A percentile compares a stretch with the other conserved stretches of the same genome.
Conservation (phyloP, 2,329 filamentous ascomycete species). For the Ascochyta rabiei region DNA sequence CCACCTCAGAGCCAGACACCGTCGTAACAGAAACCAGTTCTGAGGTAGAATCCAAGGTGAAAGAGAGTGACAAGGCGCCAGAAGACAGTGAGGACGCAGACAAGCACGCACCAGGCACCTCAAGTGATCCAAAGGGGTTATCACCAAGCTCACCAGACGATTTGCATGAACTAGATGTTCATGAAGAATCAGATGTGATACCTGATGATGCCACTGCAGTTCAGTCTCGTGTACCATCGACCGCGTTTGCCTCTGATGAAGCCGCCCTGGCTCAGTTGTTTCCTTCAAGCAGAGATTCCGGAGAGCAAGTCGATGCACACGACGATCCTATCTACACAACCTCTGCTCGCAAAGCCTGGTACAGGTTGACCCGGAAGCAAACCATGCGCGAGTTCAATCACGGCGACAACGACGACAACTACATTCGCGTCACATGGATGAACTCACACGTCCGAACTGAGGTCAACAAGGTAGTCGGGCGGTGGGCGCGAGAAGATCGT, state of each 20-base stretch:
- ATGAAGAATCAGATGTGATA: too few species aligned
- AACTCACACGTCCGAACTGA: slow-evolving; percentile 42
- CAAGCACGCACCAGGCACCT: not conserved
- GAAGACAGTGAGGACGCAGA: not conserved
- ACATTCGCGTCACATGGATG: slow-evolving; percentile 47
- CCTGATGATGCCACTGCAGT: not conserved
- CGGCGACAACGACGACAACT: slow-evolving; percentile 43
- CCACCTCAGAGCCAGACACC: not conserved
- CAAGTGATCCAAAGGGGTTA: not conserved
- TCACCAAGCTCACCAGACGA: not conserved
- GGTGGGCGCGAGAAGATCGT: slow-evolving; percentile 48
- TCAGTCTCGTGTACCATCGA: not conserved
- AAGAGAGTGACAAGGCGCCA: not conserved
- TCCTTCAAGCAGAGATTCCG: slow-evolving; percentile 11
- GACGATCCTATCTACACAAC: slow-evolving; percentile 44
- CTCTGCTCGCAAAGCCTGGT: slow-evolving; percentile 48
- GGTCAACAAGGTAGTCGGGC: slow-evolving; percentile 42
- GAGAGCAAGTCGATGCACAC: slow-evolving; percentile 24
- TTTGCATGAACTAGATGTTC: not conserved
- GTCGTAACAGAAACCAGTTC: not conserved
- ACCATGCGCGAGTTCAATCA: slow-evolving; percentile 48
- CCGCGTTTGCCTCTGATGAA: slow-evolving; percentile 20
- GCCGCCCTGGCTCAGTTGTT: slow-evolving; percentile 38
- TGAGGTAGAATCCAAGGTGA: not conserved
- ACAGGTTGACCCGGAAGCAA: slow-evolving; percentile 47